Conservation (phyloP, 176 grass and related monocot genomes). For the Lolium perenne region DNA sequence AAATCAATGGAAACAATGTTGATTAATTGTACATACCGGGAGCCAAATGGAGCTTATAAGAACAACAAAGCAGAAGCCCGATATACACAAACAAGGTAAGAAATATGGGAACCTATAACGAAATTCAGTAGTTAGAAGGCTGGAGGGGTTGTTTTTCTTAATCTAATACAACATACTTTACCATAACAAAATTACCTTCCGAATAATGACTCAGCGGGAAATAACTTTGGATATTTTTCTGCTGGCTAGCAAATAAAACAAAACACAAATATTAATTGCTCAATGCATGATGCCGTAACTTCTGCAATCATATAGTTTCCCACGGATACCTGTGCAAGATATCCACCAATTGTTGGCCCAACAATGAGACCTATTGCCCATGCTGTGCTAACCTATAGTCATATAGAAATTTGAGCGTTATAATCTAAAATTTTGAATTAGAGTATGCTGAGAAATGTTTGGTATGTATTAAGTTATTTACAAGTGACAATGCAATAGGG, state of each 20-base stretch:
- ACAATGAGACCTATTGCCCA: slow-evolving; percentile 82
- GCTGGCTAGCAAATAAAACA: slow-evolving; percentile 44
- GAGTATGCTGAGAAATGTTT: background rate
- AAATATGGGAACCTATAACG: slow-evolving; percentile 80
- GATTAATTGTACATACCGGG: slow-evolving; percentile 57
- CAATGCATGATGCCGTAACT: background rate
- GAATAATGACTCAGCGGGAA: slow-evolving; percentile 60
- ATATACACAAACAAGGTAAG: slow-evolving; percentile 65
- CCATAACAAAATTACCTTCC: slow-evolving; percentile 53
- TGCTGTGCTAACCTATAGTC: slow-evolving; percentile 33
- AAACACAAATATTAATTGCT: background rate
- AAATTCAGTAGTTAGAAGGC: background rate
- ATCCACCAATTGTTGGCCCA: slow-evolving; percentile 67
- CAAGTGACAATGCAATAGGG: slow-evolving; percentile 67
- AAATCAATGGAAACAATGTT: background rate
- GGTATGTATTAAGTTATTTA: slow-evolving; percentile 24
- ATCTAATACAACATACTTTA: background rate
- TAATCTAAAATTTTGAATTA: background rate
- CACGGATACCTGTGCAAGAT: slow-evolving; percentile 62
- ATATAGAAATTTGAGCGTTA: slow-evolving; percentile 5
- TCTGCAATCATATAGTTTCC: background rate
- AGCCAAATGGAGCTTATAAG: slow-evolving; percentile 77
- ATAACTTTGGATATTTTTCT: slow-evolving; percentile 70
- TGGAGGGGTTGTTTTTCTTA: background rate
- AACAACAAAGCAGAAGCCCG: slow-evolving; percentile 46